Evolutionary conservation across 2,329 filamentous ascomycete genomes (phyloP), one percentile per base, ranked within the genome.

Genomic region (Fusarium verticillioides): DNA sequence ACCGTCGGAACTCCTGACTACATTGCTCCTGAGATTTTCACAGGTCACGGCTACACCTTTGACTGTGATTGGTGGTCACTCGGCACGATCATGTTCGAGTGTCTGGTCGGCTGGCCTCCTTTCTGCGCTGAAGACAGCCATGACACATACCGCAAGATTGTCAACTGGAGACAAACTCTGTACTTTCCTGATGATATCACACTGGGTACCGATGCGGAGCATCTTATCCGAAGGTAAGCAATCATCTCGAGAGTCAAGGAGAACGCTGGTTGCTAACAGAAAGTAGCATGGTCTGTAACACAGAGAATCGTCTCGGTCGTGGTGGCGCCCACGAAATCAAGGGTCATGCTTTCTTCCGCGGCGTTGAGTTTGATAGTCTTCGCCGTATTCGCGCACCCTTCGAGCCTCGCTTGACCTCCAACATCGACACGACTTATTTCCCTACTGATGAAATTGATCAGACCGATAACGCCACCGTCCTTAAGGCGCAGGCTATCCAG

Each of bases 11-110:
- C 96, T 3, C 96, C 96, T 15, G 96, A 99, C 83, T 99, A 99
- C 82, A 99, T 99, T 80, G 96, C 96, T 2, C 96, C 96, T 6
- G 96, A 99, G 82, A 98, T 99, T 78, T 98, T 99, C 83, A 97
- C 94, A 52, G 95, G 96, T 23, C 94, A 97, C 79, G 96, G 96
- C 54, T 99, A 99, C 85, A 94, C 94, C 66, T 97, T 96, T 79
- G 93, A 97, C 81, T 99, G 96, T 82, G 96, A 99, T 86, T 99
- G 96, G 96, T 99, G 96, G 96, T 97, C 94, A 28, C 89, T 99
- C 56, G 96, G 96, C 60, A 98, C 96, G 49, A 99, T 99, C 84
- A 98, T 99, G 96, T 99, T 98, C 79, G 96, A 99, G 84, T 99
- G 96, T 83, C 88, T 99, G 76, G 95, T 99, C 70, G 96, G 96